phyloP scores from a whole-genome alignment of 805 yeast species.

The Saitoella complicata region DNA sequence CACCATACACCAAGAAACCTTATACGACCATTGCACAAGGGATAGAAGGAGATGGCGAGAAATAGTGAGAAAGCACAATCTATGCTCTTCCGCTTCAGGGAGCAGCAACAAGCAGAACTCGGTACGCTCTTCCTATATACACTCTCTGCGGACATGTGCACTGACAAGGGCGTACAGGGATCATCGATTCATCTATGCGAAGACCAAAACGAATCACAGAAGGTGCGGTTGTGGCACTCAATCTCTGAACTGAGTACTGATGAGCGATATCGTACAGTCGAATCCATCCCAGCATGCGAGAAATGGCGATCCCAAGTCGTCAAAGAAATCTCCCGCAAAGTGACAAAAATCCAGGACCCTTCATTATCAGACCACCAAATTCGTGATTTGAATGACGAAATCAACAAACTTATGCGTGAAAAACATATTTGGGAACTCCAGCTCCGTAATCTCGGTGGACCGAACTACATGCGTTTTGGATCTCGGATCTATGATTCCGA shows the following conservation, averaged over 20 bases:
- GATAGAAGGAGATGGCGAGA: constrained; percentile 39
- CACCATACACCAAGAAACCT: too few species aligned
- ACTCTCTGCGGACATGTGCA: too few species aligned
- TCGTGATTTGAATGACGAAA: constrained; percentile 56
- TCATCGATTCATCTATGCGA: neutral
- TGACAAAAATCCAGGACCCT: constrained; percentile 48
- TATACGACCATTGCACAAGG: too few species aligned
- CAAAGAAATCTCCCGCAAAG: constrained; percentile 44
- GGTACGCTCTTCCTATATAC: constrained; percentile 21
- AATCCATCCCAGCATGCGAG: constrained; percentile 46
- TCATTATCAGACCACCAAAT: constrained; percentile 43
- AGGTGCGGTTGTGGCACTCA: too few species aligned
- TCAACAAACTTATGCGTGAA: constrained; percentile 52
- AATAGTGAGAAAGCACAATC: constrained; percentile 65
- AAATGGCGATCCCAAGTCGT: constrained; percentile 48
- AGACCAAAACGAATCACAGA: too few species aligned
- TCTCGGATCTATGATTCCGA: constrained; percentile 10
- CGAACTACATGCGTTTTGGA: constrained; percentile 33
- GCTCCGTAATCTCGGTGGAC: constrained; percentile 56
- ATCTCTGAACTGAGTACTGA: too few species aligned
- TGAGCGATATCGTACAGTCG: constrained; percentile 22
- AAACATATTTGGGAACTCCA: constrained; percentile 65
- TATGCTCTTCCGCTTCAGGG: constrained; percentile 47
- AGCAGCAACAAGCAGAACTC: constrained; percentile 39
- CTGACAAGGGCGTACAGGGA: neutral